A percentile compares a stretch with the other conserved stretches of the same genome.
phyloP scores from a whole-genome alignment of 257 asterid genomes.

The Solanum ossicruentum region DNA sequence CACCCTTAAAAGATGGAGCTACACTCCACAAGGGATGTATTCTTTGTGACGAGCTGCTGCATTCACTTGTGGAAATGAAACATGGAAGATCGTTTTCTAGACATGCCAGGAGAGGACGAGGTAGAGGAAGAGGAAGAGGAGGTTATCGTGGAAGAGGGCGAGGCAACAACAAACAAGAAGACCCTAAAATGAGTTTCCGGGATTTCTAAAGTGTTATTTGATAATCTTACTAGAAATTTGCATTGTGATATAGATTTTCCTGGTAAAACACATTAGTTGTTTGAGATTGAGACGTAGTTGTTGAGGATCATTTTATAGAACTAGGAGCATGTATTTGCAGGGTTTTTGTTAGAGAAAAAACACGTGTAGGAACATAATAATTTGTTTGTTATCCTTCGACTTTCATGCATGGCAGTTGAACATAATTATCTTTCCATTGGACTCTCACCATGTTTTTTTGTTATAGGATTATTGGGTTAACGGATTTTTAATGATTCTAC shows the following conservation, averaged over 20 bases:
- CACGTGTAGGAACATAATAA: background rate
- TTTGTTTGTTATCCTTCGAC: background rate
- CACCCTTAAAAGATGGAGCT: constrained; percentile 68
- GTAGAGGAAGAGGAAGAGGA: constrained; percentile 58
- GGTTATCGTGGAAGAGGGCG: constrained; percentile 37
- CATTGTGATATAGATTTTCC: background rate
- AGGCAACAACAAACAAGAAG: constrained; percentile 39
- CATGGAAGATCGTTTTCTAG: constrained; percentile 60
- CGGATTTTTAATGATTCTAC: no score
- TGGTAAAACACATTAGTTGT: background rate
- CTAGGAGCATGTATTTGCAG: background rate
- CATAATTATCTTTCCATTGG: background rate
- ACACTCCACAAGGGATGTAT: constrained; percentile 72
- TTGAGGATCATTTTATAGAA: background rate
- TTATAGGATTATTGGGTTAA: no score
- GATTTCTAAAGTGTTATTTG: constrained; percentile 28
- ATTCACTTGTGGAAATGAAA: constrained; percentile 78
- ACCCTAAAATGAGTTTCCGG: constrained; percentile 88
- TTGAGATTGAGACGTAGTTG: background rate
- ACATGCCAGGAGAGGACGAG: constrained; percentile 43
- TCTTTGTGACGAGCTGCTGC: constrained; percentile 74
- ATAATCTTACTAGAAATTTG: background rate
- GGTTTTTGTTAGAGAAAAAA: background rate
- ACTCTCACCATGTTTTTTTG: no score
- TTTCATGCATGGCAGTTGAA: background rate